Conservation (phyloP, 352 stramenopile genomes). For the Plasmopara viticola region DNA sequence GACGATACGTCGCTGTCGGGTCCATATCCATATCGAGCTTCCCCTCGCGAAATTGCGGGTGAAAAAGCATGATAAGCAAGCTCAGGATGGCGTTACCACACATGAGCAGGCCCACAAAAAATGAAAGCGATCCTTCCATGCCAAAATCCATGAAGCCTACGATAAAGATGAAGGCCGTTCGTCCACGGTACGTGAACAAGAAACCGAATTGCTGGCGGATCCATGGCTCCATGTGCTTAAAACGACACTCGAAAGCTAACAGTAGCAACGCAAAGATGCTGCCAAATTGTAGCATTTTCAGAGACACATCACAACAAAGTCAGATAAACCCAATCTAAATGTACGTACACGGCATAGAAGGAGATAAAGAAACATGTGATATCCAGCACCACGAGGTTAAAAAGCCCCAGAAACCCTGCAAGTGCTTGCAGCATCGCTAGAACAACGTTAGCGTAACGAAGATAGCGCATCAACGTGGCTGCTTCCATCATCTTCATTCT, state of each 20-base stretch:
- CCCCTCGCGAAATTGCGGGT: constrained; percentile 81
- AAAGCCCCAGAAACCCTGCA: constrained; percentile 77
- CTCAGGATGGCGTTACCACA: constrained; percentile 71
- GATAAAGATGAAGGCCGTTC: constrained; percentile 79
- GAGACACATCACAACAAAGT: background rate
- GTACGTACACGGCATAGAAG: constrained; percentile 72
- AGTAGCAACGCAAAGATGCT: constrained; percentile 81
- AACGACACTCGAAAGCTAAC: constrained; percentile 82
- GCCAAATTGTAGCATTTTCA: background rate
- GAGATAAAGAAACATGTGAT: constrained; percentile 86
- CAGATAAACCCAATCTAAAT: background rate
- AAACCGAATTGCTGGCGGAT: constrained; percentile 85
- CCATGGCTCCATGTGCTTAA: constrained; percentile 81
- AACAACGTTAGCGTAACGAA: constrained; percentile 80
- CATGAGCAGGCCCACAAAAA: constrained; percentile 73
- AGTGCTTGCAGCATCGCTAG: constrained; percentile 76
- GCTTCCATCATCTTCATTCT: constrained; percentile 70
- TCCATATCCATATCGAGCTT: constrained; percentile 68
- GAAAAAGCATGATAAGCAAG: constrained; percentile 73
- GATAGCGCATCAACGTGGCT: constrained; percentile 63
- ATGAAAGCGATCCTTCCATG: constrained; percentile 66
- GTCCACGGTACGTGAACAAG: constrained; percentile 82
- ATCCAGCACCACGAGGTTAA: constrained; percentile 79
- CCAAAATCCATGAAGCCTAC: constrained; percentile 87
- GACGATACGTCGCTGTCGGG: constrained; percentile 62